A percentile compares a stretch with the other conserved stretches of the same genome.
These are phyloP conservation scores for Flaveria bidentis DNA, from an alignment of 129 eudicot genomes.

Conservation along the genomic window DNA sequence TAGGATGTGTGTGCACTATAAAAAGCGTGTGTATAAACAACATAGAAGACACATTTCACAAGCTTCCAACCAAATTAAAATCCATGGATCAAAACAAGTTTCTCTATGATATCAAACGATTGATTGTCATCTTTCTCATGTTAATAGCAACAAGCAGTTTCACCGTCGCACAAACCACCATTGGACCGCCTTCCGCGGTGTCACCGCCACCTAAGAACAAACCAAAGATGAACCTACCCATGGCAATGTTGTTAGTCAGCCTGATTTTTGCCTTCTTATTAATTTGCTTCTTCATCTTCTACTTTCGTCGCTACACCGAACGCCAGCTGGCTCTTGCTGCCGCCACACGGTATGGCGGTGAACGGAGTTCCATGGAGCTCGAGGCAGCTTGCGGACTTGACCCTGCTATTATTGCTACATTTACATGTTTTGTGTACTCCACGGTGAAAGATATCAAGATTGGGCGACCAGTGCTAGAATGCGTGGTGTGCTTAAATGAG, in stretches of 20 bases:
- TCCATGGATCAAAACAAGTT: constrained; percentile 15
- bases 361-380: background rate
- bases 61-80: background rate
- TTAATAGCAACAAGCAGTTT: constrained; percentile 2
- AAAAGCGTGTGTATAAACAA: background rate
- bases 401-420: constrained; percentile 36
- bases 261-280: constrained; percentile 14
- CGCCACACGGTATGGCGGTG: background rate
- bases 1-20: background rate
- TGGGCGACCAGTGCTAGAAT: constrained; percentile 45
- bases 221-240: constrained; percentile 1
- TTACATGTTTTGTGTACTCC: constrained; percentile 43
- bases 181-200: background rate
- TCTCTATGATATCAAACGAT: constrained; percentile 1
- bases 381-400: constrained; percentile 43
- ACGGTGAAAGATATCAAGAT: constrained; percentile 38
- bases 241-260: background rate
- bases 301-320: constrained; percentile 25
- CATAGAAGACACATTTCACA: background rate
- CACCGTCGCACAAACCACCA: background rate
- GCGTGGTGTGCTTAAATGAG: constrained; percentile 57
- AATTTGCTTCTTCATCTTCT: constrained; percentile 32
- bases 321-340: constrained; percentile 17
- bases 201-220: background rate
- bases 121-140: constrained; percentile 13